Evolutionary conservation across 768 basidiomycete species (phyloP).

Genomic region (Pisolithus tinctorius): DNA sequence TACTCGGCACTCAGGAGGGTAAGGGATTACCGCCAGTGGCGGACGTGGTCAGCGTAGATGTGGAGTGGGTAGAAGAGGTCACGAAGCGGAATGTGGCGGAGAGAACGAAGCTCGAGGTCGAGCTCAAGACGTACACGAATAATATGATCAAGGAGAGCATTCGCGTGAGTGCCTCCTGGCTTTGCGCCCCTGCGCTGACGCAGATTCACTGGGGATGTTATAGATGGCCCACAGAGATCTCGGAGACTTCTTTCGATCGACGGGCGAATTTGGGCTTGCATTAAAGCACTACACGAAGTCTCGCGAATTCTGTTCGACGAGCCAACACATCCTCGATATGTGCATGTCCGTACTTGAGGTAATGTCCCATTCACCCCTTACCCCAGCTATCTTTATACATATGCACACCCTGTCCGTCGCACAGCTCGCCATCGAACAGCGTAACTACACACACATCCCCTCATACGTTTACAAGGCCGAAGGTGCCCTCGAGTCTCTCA

Average conservation of each 20-base stretch:
- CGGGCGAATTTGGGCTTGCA: constrained; percentile 65
- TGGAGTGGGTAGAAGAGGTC: constrained; percentile 68
- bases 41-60: constrained; percentile 50
- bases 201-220: not conserved
- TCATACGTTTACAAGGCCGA: constrained; percentile 98
- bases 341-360: constrained; percentile 80
- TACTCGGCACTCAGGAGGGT: constrained; percentile 24
- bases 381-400: not conserved
- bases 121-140: constrained; percentile 89
- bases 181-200: not conserved
- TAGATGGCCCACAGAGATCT: constrained; percentile 92
- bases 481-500: constrained; percentile 68
- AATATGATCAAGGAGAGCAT: constrained; percentile 99
- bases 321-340: constrained; percentile 91
- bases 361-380: constrained; percentile 6
- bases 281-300: constrained; percentile 85
- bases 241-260: constrained; percentile 66
- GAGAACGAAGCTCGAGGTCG: constrained; percentile 77
- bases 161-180: constrained; percentile 47
- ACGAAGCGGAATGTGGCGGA: constrained; percentile 65
- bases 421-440: constrained; percentile 79
- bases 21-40: constrained; percentile 37
- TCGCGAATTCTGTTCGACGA: constrained; percentile 87
- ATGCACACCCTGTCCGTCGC: not conserved
- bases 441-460: constrained; percentile 78